phyloP scores from a whole-genome alignment of 352 stramenopile genomes.

The Aphanomyces stellatus region DNA sequence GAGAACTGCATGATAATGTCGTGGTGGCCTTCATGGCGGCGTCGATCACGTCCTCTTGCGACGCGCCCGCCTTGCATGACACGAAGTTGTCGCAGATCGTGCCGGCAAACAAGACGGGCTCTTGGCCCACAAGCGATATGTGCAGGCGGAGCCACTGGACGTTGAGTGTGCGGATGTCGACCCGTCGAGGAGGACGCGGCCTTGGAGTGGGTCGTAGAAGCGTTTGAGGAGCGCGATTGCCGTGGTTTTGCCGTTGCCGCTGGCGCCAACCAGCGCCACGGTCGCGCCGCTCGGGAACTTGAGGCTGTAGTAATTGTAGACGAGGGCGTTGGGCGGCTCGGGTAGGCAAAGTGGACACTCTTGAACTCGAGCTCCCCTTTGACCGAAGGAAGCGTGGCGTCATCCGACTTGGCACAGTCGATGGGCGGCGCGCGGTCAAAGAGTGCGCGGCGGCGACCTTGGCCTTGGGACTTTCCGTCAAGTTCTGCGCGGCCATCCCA shows the following conservation, averaged over 20 bases:
- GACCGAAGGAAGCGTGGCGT: slow-evolving; percentile 11
- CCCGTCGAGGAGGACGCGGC: slow-evolving; percentile 57
- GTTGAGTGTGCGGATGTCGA: slow-evolving; percentile 57
- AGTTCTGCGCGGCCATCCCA: slow-evolving; percentile 26
- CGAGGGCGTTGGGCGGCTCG: slow-evolving; percentile 49
- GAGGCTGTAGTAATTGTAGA: slow-evolving; percentile 78
- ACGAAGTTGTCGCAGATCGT: slow-evolving; percentile 83
- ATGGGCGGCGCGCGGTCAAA: slow-evolving; percentile 40
- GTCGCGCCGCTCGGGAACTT: slow-evolving; percentile 49
- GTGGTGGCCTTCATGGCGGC: slow-evolving; percentile 71
- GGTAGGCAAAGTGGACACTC: slow-evolving; percentile 88
- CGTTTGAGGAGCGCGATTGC: slow-evolving; percentile 72
- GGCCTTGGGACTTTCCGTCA: slow-evolving; percentile 29
- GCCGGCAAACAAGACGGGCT: slow-evolving; percentile 68
- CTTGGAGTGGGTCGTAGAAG: slow-evolving; percentile 59
- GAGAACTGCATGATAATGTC: slow-evolving; percentile 88
- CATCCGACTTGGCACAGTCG: slow-evolving; percentile 20
- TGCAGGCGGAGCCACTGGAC: slow-evolving; percentile 35
- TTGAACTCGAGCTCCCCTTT: slow-evolving; percentile 62
- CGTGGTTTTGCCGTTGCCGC: slow-evolving; percentile 81
- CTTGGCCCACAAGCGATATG: slow-evolving; percentile 54
- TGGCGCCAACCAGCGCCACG: slow-evolving; percentile 81
- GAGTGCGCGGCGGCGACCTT: slow-evolving; percentile 25
- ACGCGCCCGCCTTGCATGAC: slow-evolving; percentile 30
- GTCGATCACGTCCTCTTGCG: slow-evolving; percentile 61